Evolutionary conservation across 208 protist genomes (phyloP).

Genomic region (Hexamita inflata): DNA sequence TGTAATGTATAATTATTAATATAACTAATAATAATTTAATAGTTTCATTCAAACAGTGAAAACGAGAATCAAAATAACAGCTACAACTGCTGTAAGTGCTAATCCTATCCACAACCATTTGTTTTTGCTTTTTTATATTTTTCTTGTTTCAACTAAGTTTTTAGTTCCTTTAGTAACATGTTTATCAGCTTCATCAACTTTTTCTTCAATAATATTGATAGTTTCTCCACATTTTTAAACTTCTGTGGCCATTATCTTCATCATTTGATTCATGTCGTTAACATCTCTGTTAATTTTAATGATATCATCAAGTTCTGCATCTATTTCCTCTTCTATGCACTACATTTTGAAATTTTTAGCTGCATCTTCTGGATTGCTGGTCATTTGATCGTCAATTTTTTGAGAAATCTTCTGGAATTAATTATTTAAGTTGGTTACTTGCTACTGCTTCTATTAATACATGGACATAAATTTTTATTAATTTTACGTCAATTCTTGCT

Average conservation of each 20-base stretch:
- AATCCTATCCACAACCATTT: not conserved
- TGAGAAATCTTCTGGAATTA: too few species aligned
- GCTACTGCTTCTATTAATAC: too few species aligned
- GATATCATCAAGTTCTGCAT: not conserved
- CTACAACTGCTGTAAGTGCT: not conserved
- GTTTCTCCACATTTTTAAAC: not conserved
- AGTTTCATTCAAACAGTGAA: not conserved
- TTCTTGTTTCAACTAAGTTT: not conserved
- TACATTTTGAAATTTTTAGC: not conserved
- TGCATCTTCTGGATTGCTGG: too few species aligned
- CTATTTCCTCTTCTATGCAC: not conserved
- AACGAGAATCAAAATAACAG: not conserved
- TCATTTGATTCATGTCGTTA: not conserved
- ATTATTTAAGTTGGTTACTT: too few species aligned
- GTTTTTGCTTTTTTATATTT: not conserved
- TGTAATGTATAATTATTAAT: too few species aligned
- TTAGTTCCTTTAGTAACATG: not conserved
- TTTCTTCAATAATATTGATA: not conserved
- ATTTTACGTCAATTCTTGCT: too few species aligned
- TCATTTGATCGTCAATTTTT: too few species aligned
- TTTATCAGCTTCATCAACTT: not conserved
- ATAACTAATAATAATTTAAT: too few species aligned
- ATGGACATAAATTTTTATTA: too few species aligned
- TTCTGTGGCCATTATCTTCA: not conserved
- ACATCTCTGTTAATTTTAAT: not conserved